These are phyloP conservation scores for Austroboletus sp. DNA, from an alignment of 1,284 basidiomycete species.

Conservation along the genomic window DNA sequence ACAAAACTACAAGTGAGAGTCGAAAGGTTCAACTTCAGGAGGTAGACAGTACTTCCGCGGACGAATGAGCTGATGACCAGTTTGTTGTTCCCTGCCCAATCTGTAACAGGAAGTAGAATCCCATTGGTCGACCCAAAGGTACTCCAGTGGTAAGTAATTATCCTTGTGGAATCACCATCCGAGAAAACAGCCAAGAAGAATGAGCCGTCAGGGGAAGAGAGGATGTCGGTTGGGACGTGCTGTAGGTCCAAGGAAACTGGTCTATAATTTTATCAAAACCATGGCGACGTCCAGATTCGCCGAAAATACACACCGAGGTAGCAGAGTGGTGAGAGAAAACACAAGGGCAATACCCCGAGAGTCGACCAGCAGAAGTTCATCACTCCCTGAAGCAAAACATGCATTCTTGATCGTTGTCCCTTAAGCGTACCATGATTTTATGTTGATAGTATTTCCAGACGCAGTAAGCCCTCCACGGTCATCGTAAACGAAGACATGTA, in stretches of 20 bases:
- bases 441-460: conserved; percentile 36
- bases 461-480: conserved; percentile 34
- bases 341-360: conserved; percentile 36
- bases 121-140: conserved; percentile 22
- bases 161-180: conserved; percentile 43
- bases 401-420: conserved; percentile 29
- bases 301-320: conserved; percentile 39
- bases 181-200: conserved; percentile 36
- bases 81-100: neutral
- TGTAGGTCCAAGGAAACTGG: conserved; percentile 42
- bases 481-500: conserved; percentile 44
- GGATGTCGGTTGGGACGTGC: neutral
- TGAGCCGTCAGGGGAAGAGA: conserved; percentile 12
- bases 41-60: conserved; percentile 37
- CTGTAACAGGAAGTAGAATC: conserved; percentile 10
- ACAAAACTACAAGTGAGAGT: conserved; percentile 35
- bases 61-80: conserved; percentile 40
- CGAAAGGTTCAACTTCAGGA: conserved; percentile 36
- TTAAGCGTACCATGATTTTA: conserved; percentile 41
- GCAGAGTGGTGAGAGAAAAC: conserved; percentile 45
- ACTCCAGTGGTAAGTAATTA: conserved; percentile 23
- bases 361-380: conserved; percentile 48
- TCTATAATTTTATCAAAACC: conserved; percentile 24
- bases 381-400: conserved; percentile 37
- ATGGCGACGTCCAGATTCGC: neutral